Evolutionary conservation across 306 rosid genomes (phyloP).

Genomic region (Quercus alba): DNA sequence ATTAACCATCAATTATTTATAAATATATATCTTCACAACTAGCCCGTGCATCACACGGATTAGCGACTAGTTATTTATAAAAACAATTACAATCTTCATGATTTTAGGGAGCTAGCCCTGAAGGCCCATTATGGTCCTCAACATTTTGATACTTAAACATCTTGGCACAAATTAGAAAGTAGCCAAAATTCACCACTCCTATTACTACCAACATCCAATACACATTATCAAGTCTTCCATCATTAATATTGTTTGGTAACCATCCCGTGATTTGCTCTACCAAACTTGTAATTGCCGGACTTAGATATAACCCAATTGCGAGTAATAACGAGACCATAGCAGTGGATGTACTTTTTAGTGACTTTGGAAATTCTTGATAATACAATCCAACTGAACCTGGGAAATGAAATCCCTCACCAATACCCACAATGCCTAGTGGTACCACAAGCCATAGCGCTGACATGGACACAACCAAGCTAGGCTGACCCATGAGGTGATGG

Average conservation of each 20-base stretch:
- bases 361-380: conserved; percentile 24
- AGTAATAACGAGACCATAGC: conserved; percentile 27
- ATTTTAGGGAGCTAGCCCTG: not conserved
- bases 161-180: conserved; percentile 25
- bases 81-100: too few species aligned
- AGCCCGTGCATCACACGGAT: too few species aligned
- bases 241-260: conserved; percentile 28
- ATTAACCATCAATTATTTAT: too few species aligned
- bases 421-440: not conserved
- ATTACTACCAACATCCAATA: conserved; percentile 17
- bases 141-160: conserved; percentile 4
- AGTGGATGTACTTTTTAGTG: conserved; percentile 31
- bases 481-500: not conserved
- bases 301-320: conserved; percentile 23
- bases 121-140: not conserved
- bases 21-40: too few species aligned
- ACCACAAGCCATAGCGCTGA: conserved; percentile 28
- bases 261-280: conserved; percentile 5
- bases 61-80: too few species aligned
- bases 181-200: conserved; percentile 18
- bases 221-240: conserved; percentile 28
- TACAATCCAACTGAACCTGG: conserved; percentile 17
- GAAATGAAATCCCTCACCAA: conserved; percentile 26
- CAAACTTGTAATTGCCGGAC: conserved; percentile 15
- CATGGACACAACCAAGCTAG: conserved; percentile 16